Evolutionary conservation across 768 basidiomycete genomes (phyloP), one percentile per base, ranked within the genome.

Genomic region (Kwoniella botswanensis): DNA sequence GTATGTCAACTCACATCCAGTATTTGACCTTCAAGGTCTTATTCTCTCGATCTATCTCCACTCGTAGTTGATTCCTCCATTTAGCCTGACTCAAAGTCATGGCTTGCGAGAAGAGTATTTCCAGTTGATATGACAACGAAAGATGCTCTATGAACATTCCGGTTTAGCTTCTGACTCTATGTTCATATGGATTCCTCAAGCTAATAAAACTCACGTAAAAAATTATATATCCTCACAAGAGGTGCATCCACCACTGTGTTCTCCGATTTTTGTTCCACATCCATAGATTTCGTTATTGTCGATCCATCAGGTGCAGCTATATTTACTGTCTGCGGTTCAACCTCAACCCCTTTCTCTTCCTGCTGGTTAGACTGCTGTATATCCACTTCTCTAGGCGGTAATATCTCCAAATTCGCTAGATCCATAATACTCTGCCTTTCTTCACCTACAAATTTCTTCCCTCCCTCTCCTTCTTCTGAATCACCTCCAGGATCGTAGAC

Each of bases 151-250:
- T 53, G 12, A 43, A 13, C 13, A 13, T 11, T 52, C 22, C n/a
- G 12, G 46, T 9, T 68, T 22, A 41, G 50, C 41, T 61, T 15
- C 18, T 42, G 21, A 50, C 1, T 11, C 22, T 26, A 42, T 42
- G 15, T 44, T 24, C 35, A 7, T 2, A 24, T 17, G 26, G 18
- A 50, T 13, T 50, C 21, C 22, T 43, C 24, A 42, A 18, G n/a
- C 13, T 15, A 21, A 43, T 4, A 41, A 82, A 41, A 82, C 93
- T 78, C 82, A 96, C 94, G 93, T 44, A 98, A 86, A 74, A 96
- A 92, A 76, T 95, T 96, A 84, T 88, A 94, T 7, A 93, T 79
- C 53, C 95, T 88, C 9, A 94, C 88, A 3, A 98, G 87, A 12
- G 95, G 94, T 29, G 92, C 87, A 77, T 97, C 94, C 17, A 90